These are phyloP conservation scores for Uronychia setigera DNA, from an alignment of 73 alveolate species.

Conservation along the genomic window DNA sequence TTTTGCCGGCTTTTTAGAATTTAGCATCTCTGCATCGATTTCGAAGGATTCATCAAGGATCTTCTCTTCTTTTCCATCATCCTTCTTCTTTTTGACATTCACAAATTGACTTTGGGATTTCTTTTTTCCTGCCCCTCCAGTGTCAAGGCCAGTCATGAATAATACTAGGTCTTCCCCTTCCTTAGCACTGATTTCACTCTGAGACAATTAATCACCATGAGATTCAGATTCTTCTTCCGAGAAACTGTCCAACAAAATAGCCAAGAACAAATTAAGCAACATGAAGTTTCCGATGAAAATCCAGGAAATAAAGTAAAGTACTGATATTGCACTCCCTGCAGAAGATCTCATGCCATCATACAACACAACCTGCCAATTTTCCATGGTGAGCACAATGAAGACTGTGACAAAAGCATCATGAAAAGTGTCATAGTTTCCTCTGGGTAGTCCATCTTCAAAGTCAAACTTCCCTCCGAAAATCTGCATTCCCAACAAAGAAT, in stretches of 20 bases:
- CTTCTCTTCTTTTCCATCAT: constrained; percentile 31
- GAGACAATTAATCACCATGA: constrained; percentile 17
- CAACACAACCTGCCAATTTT: constrained; percentile 79
- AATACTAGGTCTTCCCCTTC: constrained; percentile 11
- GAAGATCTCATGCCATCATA: constrained; percentile 51
- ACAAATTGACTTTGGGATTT: constrained; percentile 20
- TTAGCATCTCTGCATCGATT: constrained; percentile 22
- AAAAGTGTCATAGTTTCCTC: constrained; percentile 75
- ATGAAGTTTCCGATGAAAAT: constrained; percentile 95
- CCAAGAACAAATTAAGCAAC: constrained; percentile 92
- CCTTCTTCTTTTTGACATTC: constrained; percentile 31
- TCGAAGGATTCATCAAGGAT: constrained; percentile 30
- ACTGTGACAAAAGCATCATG: constrained; percentile 74
- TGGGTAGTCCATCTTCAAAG: constrained; percentile 22
- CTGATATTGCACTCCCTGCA: constrained; percentile 48
- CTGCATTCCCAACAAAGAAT: constrained; percentile 83
- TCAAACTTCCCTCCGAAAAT: constrained; percentile 76
- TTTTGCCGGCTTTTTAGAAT: constrained; percentile 15
- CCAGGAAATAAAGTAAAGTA: constrained; percentile 87
- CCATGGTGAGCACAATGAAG: constrained; percentile 76
- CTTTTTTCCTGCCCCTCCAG: neutral
- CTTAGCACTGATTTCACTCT: constrained; percentile 11
- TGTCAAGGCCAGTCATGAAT: neutral
- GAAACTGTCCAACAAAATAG: constrained; percentile 91
- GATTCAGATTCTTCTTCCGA: constrained; percentile 76